Percentiles rank a stretch among this genome's conserved stretches.
These are phyloP conservation scores for Saccharomycopsis vini DNA, from an alignment of 805 yeast genomes.

Conservation along the genomic window DNA sequence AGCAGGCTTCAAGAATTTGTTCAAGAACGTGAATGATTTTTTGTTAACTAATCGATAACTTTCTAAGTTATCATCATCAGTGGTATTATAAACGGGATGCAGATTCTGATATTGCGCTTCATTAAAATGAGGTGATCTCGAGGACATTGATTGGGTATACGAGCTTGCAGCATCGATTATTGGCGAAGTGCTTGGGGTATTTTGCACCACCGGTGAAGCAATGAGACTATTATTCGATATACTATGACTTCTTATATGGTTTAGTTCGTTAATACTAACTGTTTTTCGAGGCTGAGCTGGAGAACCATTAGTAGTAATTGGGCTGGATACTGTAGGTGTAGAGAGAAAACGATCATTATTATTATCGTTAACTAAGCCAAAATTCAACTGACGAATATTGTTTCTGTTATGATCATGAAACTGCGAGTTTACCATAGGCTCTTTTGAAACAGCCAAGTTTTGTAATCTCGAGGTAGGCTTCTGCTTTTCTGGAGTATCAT, in stretches of 20 bases:
- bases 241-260: conserved; percentile 14
- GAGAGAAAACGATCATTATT: too few species aligned
- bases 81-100: too few species aligned
- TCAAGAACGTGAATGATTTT: conserved; percentile 15
- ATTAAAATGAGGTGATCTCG: too few species aligned
- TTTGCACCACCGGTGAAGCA: too few species aligned
- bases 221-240: background rate
- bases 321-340: too few species aligned
- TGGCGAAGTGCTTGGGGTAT: too few species aligned
- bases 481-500: background rate
- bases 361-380: conserved; percentile 32
- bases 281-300: conserved; percentile 3
- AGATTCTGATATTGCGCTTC: too few species aligned
- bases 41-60: too few species aligned
- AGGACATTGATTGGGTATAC: too few species aligned
- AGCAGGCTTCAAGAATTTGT: conserved; percentile 10
- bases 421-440: background rate
- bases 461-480: conserved; percentile 1
- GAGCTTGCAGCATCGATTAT: too few species aligned
- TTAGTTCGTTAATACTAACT: conserved; percentile 15
- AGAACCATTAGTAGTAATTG: too few species aligned
- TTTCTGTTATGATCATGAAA: background rate
- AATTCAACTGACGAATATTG: conserved; percentile 23
- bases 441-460: background rate
- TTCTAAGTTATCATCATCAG: too few species aligned